Base-by-base conservation (phyloP, 2,329 filamentous ascomycete genomes). In the Cercospora sp. region DNA sequence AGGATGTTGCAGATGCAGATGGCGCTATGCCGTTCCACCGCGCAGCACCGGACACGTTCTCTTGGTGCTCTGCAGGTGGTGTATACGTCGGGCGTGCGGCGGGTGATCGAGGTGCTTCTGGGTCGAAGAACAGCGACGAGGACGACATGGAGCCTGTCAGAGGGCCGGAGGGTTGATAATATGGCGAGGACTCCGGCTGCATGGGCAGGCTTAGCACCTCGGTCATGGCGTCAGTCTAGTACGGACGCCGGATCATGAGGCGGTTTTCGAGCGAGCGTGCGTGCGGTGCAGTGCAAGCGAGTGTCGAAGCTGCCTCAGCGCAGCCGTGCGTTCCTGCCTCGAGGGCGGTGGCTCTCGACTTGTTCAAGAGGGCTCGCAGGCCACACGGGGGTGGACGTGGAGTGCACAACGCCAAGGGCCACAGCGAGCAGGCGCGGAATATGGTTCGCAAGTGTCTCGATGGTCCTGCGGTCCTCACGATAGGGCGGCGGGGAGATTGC, bases 71-170 rank as follows among this genome's bases (percentile, higher is more conserved):
- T 67, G 71, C 70, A 32, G 66, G 67, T 30, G 68, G 75, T 61
- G 78, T 77, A 70, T 75, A 77, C 69, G 72, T 76, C 66, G 76
- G 77, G 67, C 78, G 77, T 55, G 77, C 77, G 45, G 77, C 75
- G 7, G 73, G 69, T 7, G 72, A 69, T 43, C 67, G 64, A 5
- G 68, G 62, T 65, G 77, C 73, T 34, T 72, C 28, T 26, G 77
- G 73, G 74, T 78, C 80, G 72, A 77, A 72, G 57, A 81, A 80
- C 66, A 83, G 78, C 53, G 83, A 81, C 24, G 82, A 79, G 62
- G 81, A 77, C 34, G 83, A 83, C 49, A 80, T 72, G 8, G 79
- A 78, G 6, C 82, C 79, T 28, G 77, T 79, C 69, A 79, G 79
- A 70, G 84, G 77, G 65, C 80, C 73, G 64, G 79, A 76, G 65